phyloP scores from a whole-genome alignment of 495 filamentous ascomycete species.

The Rhizodiscina lignyota region DNA sequence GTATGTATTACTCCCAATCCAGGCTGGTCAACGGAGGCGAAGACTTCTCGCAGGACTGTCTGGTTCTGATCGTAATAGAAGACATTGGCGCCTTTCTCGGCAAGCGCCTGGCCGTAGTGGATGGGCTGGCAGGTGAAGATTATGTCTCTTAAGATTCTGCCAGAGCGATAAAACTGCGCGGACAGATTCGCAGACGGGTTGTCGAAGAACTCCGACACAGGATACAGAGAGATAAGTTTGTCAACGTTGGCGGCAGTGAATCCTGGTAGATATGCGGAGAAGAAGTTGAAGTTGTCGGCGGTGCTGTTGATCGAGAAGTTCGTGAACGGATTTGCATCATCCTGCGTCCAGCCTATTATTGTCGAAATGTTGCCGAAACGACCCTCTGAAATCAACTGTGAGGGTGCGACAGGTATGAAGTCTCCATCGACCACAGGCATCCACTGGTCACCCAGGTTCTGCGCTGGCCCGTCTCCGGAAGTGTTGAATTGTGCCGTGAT shows the following conservation, averaged over 20 bases:
- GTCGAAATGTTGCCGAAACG: conserved; percentile 3
- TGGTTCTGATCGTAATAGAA: conserved; percentile 7
- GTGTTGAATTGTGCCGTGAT: too few relatives aligned
- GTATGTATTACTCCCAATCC: conserved; percentile 5
- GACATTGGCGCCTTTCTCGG: conserved; percentile 1
- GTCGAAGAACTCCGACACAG: conserved; percentile 3
- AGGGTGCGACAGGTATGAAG: conserved; percentile 7
- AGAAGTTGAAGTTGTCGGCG: conserved; percentile 2
- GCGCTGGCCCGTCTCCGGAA: too few relatives aligned
- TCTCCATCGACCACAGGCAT: conserved; percentile 5
- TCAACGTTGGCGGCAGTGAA: neutral
- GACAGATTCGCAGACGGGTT: conserved; percentile 3
- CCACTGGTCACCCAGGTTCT: conserved; percentile 8
- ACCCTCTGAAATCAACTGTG: conserved; percentile 3
- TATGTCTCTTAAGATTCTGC: conserved; percentile 5
- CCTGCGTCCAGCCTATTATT: conserved; percentile 5
- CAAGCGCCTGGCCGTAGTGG: conserved; percentile 4
- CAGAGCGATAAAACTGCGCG: conserved; percentile 5
- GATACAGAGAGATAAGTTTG: conserved; percentile 4
- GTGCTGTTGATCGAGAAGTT: conserved; percentile 4
- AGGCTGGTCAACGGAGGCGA: neutral
- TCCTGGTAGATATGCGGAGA: conserved; percentile 1
- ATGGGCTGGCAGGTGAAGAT: conserved; percentile 5
- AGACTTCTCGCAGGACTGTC: conserved; percentile 5
- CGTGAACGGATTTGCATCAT: conserved; percentile 5